Evolutionary conservation across 768 basidiomycete genomes (phyloP).

Genomic region (Holtermannia corniformis): DNA sequence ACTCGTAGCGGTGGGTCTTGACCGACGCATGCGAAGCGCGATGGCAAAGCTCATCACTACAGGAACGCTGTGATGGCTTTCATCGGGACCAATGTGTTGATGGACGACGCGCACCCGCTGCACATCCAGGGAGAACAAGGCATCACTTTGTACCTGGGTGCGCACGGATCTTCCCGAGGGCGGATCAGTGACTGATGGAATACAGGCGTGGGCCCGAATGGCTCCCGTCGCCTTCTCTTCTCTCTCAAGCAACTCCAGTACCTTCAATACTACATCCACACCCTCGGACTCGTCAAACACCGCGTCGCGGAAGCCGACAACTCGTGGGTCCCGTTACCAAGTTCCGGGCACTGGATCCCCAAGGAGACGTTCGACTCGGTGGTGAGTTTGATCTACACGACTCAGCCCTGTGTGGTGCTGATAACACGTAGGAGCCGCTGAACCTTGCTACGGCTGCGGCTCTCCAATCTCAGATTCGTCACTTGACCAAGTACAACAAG

Average conservation of each 20-base stretch:
- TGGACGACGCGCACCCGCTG: constrained; percentile 27
- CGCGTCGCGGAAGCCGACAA: constrained; percentile 1
- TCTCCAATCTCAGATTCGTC: background rate
- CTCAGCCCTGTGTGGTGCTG: no score
- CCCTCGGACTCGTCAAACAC: constrained; percentile 19
- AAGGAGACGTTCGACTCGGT: constrained; percentile 3
- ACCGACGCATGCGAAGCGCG: no score
- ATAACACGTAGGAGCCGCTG: constrained; percentile 8
- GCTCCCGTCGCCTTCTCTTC: constrained; percentile 15
- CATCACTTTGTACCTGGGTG: constrained; percentile 24
- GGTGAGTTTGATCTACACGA: constrained; percentile 7
- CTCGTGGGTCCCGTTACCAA: constrained; percentile 20
- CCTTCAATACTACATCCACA: constrained; percentile 33
- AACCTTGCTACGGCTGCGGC: background rate
- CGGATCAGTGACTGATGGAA: background rate
- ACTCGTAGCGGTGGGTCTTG: no score
- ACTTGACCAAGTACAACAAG: background rate
- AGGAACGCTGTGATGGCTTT: constrained; percentile 30
- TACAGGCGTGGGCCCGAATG: constrained; percentile 2
- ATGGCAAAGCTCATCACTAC: background rate
- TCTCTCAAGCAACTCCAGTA: constrained; percentile 34
- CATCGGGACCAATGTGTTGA: constrained; percentile 10
- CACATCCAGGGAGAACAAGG: constrained; percentile 11
- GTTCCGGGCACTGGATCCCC: background rate
- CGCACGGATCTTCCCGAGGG: background rate